Evolutionary conservation across 345 rosid species (phyloP), one percentile per base, ranked within the genome.

Genomic region (Cardamine occulta): DNA sequence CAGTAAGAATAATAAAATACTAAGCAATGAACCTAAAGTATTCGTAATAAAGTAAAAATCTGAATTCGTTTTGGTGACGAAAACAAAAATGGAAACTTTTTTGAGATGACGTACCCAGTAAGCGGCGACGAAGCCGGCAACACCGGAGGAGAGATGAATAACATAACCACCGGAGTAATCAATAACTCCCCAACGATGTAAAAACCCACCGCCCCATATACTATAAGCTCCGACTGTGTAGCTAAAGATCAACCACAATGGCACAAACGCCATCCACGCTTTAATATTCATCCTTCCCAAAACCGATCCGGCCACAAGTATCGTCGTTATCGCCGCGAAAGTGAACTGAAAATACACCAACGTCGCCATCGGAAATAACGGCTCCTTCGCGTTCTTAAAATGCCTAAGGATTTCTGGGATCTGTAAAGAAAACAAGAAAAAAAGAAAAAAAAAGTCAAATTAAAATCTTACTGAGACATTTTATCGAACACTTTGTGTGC

Each of bases 241-340:
- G n/a, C 88, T 86, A 48, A 87, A 88, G 3, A 85, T 79, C 39
- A 90, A 69, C 96, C 96, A 90, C 5, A 90, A 79, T 15, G 93
- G 96, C 56, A 90, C 96, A 71, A 90, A 90, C 7, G 96, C 93
- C 96, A 90, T 90, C 96, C 93, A 90, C 2, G 93, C 96, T 56
- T 74, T 87, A 0, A 90, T 90, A 54, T 88, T 87, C 96, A 90
- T 90, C 39, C 96, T 87, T 21, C 91, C 96, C 8, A 90, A 83
- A 39, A 90, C 96, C 3, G 93, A 86, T 0, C 96, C 96, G 0
- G 96, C 96, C 9, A 90, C 82, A 74, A 90, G 63, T 26, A 90
- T 83, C 64, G 85, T 37, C 47, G 96, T 90, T 59, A 90, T 90
- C 52, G 96, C 96, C 8, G 96, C 96, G 42, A 90, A 90, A 2